Conservation (phyloP, 2,329 filamentous ascomycete species). For the Nemania sp. region DNA sequence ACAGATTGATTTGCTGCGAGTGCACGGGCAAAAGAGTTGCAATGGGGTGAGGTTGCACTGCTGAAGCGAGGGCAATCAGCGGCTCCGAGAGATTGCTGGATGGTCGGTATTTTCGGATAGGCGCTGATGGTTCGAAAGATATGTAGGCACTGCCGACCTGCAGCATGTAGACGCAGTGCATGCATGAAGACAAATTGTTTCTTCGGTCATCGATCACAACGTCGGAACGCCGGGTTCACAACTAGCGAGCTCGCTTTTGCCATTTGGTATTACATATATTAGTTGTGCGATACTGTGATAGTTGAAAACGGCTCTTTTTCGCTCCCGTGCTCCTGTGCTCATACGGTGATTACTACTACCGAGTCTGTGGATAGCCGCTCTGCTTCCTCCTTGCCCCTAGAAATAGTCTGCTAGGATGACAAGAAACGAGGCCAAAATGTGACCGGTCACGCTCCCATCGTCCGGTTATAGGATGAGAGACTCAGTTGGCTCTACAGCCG, state of each 20-base stretch:
- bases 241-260: neutral
- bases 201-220: conserved; percentile 17
- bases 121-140: conserved; percentile 19
- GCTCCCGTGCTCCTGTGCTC: neutral
- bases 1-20: conserved; percentile 7
- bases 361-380: neutral
- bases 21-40: conserved; percentile 21
- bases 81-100: conserved; percentile 36
- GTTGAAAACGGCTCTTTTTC: conserved; percentile 3
- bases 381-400: neutral
- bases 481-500: conserved; percentile 8
- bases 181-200: conserved; percentile 13
- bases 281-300: neutral
- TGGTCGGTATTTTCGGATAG: conserved; percentile 41
- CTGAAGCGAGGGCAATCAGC: conserved; percentile 41
- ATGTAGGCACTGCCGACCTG: conserved; percentile 7
- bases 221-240: neutral
- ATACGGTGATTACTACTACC: neutral
- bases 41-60: conserved; percentile 33
- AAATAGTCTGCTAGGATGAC: conserved; percentile 8
- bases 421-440: conserved; percentile 7
- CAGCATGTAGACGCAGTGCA: neutral
- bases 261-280: conserved; percentile 1
- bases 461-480: conserved; percentile 1
- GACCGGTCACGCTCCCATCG: conserved; percentile 9